These are phyloP conservation scores for Tolypocladium tropicale DNA, from an alignment of 2,329 filamentous ascomycete genomes.

Conservation along the genomic window DNA sequence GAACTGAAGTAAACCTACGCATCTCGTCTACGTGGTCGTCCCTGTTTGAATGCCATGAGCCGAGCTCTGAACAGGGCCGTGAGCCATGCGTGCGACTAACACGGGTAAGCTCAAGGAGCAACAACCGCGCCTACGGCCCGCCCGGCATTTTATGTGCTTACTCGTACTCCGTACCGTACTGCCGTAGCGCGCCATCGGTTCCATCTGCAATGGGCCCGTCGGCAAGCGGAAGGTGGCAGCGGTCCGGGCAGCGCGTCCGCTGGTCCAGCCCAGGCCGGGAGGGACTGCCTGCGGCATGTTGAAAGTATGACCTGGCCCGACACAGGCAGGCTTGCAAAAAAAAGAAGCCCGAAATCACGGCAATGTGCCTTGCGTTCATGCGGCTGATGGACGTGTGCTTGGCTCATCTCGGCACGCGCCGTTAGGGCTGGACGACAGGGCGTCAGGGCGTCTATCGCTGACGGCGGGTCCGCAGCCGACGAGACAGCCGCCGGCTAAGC, in stretches of 20 bases:
- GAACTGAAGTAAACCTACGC: no score
- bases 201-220: neutral
- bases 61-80: neutral
- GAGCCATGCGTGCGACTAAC: no score
- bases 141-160: neutral
- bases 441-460: neutral
- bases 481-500: neutral
- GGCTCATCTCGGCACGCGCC: conserved; percentile 5
- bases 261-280: no score
- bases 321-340: no score
- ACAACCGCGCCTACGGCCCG: neutral
- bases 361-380: neutral
- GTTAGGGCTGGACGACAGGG: neutral
- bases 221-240: neutral
- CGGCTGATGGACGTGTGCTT: neutral
- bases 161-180: no score
- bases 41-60: no score
- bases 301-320: neutral
- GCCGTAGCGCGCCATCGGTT: neutral
- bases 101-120: neutral
- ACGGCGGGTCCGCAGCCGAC: neutral
- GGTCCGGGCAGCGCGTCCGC: neutral
- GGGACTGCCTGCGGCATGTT: neutral
- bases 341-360: neutral
- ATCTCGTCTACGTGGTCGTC: no score